Conservation (phyloP, 495 filamentous ascomycete genomes). For the Trichoderma erinaceum region DNA sequence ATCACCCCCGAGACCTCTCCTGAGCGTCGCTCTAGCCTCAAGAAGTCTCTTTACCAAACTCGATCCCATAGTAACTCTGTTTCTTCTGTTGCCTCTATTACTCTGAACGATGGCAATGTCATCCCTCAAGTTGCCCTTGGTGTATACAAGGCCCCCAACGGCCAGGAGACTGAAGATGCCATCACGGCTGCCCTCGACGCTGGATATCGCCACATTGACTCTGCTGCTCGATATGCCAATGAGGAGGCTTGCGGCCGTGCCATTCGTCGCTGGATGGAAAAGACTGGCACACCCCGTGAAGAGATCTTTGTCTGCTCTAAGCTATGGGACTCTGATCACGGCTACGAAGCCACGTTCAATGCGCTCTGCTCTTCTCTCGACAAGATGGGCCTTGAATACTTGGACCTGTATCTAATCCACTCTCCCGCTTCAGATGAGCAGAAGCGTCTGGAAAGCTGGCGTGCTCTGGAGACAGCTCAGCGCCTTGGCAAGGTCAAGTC, state of each 20-base stretch:
- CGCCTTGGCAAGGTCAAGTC: conserved; percentile 47
- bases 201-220: conserved; percentile 42
- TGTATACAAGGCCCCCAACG: conserved; percentile 15
- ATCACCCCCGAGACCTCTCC: conserved; percentile 15
- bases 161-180: conserved; percentile 16
- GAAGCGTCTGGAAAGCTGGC: conserved; percentile 51
- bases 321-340: conserved; percentile 42
- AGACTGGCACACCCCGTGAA: conserved; percentile 44
- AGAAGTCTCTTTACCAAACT: neutral
- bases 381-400: conserved; percentile 48
- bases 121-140: conserved; percentile 15
- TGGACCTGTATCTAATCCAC: conserved; percentile 60
- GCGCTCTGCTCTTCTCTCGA: conserved; percentile 47
- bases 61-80: neutral
- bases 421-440: conserved; percentile 50
- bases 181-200: conserved; percentile 36
- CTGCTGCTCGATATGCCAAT: conserved; percentile 53
- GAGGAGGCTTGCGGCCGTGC: conserved; percentile 54
- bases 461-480: conserved; percentile 53
- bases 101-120: conserved; percentile 15
- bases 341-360: conserved; percentile 48
- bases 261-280: conserved; percentile 46
- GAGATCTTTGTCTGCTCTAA: conserved; percentile 61
- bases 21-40: conserved; percentile 1
- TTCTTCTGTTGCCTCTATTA: conserved; percentile 3